Percentiles rank a stretch among this genome's conserved stretches.
Conservation (phyloP, 768 basidiomycete species). For the Boletus vinaceobasis region DNA sequence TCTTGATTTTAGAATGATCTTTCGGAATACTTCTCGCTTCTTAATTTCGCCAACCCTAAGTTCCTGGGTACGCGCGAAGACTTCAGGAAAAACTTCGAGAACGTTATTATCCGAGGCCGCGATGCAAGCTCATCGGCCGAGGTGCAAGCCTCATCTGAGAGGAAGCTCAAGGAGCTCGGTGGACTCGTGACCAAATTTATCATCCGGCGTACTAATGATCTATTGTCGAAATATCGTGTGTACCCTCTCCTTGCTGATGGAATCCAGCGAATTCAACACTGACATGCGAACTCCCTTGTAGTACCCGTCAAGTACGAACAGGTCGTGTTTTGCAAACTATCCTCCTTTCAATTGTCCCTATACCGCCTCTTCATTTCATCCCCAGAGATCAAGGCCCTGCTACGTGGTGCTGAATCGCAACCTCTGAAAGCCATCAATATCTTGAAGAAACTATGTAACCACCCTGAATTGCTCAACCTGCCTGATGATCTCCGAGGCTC, state of each 20-base stretch:
- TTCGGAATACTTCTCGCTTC: conserved; percentile 89
- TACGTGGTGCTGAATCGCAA: conserved; percentile 85
- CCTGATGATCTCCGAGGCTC: conserved; percentile 83
- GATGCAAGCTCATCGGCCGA: conserved; percentile 81
- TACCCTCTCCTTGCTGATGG: conserved; percentile 13
- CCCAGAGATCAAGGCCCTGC: conserved; percentile 85
- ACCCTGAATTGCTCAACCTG: conserved; percentile 84
- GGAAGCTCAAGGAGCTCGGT: conserved; percentile 88
- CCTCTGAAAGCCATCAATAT: conserved; percentile 96
- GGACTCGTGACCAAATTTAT: conserved; percentile 89
- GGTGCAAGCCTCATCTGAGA: conserved; percentile 78
- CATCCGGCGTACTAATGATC: conserved; percentile 89
- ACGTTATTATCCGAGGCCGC: conserved; percentile 84
- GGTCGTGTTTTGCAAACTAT: conserved; percentile 88
- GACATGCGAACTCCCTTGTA: conserved; percentile 31
- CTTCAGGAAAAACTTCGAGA: conserved; percentile 94
- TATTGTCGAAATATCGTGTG: conserved; percentile 91
- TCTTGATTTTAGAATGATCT: conserved; percentile 70
- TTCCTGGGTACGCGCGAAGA: conserved; percentile 85
- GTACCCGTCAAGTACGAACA: conserved; percentile 99
- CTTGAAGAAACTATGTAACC: conserved; percentile 93
- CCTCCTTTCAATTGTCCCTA: conserved; percentile 76
- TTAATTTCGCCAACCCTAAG: conserved; percentile 91
- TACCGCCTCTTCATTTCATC: conserved; percentile 91
- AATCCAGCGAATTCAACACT: neutral